Conservation (phyloP, 805 yeast species). For the Schwanniomyces polymorphus region DNA sequence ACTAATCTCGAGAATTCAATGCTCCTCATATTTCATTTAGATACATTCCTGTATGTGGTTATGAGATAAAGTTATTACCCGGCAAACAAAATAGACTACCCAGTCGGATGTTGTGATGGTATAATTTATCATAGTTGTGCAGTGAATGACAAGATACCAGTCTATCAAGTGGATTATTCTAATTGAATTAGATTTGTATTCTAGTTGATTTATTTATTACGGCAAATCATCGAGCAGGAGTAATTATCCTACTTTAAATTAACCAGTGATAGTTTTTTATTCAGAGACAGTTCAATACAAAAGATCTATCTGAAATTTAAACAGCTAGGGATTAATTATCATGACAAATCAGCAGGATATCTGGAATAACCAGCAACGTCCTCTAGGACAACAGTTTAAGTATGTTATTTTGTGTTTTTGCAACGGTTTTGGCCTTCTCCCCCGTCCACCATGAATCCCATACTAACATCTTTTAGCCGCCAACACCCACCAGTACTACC, state of each 20-base stretch:
- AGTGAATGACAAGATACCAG: background rate
- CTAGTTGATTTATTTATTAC: background rate
- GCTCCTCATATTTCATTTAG: background rate
- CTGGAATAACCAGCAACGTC: slow-evolving; percentile 43
- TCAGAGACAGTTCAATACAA: background rate
- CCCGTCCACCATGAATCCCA: background rate
- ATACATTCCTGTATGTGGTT: background rate
- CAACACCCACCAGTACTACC: slow-evolving; percentile 62
- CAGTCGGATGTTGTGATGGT: slow-evolving; percentile 9
- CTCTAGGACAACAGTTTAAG: slow-evolving; percentile 44
- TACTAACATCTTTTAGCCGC: slow-evolving; percentile 36
- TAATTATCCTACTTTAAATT: background rate
- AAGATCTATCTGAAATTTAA: background rate
- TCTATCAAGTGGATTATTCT: background rate
- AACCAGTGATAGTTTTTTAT: background rate
- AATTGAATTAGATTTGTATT: background rate
- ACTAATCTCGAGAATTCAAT: background rate
- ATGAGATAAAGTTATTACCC: background rate
- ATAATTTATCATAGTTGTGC: slow-evolving; percentile 1
- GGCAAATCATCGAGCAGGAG: background rate
- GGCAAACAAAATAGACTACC: background rate
- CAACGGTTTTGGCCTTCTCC: background rate
- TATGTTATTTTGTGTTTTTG: slow-evolving; percentile 11
- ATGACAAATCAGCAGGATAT: slow-evolving; percentile 45
- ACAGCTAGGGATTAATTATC: background rate